Evolutionary conservation across 352 stramenopile species (phyloP).

Genomic region (Pythium monospermum): DNA sequence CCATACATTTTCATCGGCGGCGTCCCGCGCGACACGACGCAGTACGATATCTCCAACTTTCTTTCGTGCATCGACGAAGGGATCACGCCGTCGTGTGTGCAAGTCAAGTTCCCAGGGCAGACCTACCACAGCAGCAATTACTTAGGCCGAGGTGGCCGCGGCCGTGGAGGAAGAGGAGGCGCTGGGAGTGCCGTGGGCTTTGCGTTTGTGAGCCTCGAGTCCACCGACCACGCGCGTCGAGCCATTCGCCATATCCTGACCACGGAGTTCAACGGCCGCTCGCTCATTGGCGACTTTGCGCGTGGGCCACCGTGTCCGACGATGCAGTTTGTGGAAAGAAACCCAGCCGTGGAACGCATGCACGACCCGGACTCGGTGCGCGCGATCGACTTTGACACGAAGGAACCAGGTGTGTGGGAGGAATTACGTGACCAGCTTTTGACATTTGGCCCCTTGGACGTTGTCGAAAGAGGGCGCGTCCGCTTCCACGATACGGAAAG

Average conservation of each 20-base stretch:
- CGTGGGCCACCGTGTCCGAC: slow-evolving; percentile 59
- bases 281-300: slow-evolving; percentile 62
- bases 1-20: slow-evolving; percentile 73
- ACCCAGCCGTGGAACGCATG: slow-evolving; percentile 26
- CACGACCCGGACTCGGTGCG: slow-evolving; percentile 37
- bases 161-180: too few species aligned
- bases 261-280: slow-evolving; percentile 21
- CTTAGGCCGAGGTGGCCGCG: too few species aligned
- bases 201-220: slow-evolving; percentile 62
- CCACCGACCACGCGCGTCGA: slow-evolving; percentile 43
- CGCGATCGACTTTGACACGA: slow-evolving; percentile 40
- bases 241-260: slow-evolving; percentile 32
- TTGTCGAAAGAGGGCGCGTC: slow-evolving; percentile 37
- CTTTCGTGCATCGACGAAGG: slow-evolving; percentile 43
- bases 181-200: slow-evolving; percentile 45
- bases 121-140: slow-evolving; percentile 10
- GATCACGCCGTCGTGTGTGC: slow-evolving; percentile 38
- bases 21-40: slow-evolving; percentile 34
- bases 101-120: slow-evolving; percentile 46
- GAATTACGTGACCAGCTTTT: slow-evolving; percentile 37
- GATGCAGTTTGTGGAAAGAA: slow-evolving; percentile 57
- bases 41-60: slow-evolving; percentile 48
- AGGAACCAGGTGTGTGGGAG: slow-evolving; percentile 41
- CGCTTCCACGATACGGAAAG: slow-evolving; percentile 47
- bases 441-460: slow-evolving; percentile 41